Evolutionary conservation across 2,329 filamentous ascomycete genomes (phyloP).

Genomic region (Aspergillus sp.): DNA sequence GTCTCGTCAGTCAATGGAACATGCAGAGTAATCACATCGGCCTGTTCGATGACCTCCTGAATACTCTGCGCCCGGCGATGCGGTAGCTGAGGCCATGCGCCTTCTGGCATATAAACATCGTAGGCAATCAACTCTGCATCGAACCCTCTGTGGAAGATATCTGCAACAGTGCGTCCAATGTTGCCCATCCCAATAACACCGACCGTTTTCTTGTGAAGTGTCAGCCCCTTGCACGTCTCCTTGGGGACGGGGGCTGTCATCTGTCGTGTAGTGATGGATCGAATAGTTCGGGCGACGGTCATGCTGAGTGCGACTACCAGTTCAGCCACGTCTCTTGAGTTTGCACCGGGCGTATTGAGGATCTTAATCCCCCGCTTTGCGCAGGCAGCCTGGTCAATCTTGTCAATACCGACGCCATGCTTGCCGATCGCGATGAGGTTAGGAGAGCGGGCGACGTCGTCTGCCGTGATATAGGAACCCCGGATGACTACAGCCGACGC

Average conservation of each 20-base stretch:
- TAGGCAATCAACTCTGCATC: conserved; percentile 37
- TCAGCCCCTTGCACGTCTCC: conserved; percentile 43
- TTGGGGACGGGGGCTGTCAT: conserved; percentile 31
- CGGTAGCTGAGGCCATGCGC: conserved; percentile 35
- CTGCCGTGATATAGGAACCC: conserved; percentile 36
- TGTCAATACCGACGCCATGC: conserved; percentile 51
- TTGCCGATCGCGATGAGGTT: conserved; percentile 47
- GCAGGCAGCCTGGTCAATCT: conserved; percentile 45
- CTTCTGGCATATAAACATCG: conserved; percentile 34
- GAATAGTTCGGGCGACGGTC: conserved; percentile 35
- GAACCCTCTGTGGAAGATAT: conserved; percentile 39
- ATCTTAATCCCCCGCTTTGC: conserved; percentile 42
- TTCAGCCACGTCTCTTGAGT: conserved; percentile 45
- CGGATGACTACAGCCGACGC: conserved; percentile 44
- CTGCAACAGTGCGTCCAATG: conserved; percentile 38
- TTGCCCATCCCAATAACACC: conserved; percentile 45
- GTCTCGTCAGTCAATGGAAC: conserved; percentile 39
- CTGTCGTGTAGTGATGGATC: conserved; percentile 32
- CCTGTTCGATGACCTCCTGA: conserved; percentile 31
- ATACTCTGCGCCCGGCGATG: conserved; percentile 31
- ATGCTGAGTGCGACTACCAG: conserved; percentile 31
- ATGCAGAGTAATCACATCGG: conserved; percentile 41
- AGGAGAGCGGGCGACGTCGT: conserved; percentile 38
- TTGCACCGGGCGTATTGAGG: conserved; percentile 50
- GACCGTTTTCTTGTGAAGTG: conserved; percentile 34